Conservation (phyloP, 2,329 filamentous ascomycete species). For the Diplodia corticola region DNA sequence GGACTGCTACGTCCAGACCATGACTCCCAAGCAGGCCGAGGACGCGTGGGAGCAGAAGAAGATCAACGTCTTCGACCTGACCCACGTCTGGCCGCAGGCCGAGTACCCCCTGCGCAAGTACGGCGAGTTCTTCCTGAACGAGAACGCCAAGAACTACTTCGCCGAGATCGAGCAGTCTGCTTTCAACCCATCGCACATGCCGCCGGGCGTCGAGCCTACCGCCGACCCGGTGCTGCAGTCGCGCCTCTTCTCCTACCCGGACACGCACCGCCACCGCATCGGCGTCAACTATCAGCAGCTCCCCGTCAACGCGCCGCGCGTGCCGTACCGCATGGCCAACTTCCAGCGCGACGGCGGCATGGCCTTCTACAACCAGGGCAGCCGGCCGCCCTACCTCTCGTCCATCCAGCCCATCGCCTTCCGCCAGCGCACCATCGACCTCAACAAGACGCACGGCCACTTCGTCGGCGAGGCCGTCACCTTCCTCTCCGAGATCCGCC, state of each 20-base stretch:
- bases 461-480: conserved; percentile 52
- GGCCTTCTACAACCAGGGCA: conserved; percentile 66
- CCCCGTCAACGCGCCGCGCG: conserved; percentile 54
- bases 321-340: conserved; percentile 60
- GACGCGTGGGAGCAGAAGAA: conserved; percentile 54
- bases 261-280: conserved; percentile 61
- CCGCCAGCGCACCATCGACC: conserved; percentile 47
- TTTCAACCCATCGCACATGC: conserved; percentile 67
- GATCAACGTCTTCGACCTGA: conserved; percentile 58
- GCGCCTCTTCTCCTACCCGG: conserved; percentile 70
- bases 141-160: conserved; percentile 62
- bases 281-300: conserved; percentile 62
- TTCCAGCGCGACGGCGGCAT: conserved; percentile 74
- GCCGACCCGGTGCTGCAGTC: conserved; percentile 70
- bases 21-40: conserved; percentile 55
- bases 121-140: conserved; percentile 55
- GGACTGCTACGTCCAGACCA: conserved; percentile 54
- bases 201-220: conserved; percentile 67
- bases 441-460: conserved; percentile 53
- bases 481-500: conserved; percentile 54
- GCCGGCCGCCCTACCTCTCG: conserved; percentile 58
- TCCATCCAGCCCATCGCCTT: conserved; percentile 55
- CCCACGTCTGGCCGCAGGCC: conserved; percentile 56
- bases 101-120: conserved; percentile 56
- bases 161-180: conserved; percentile 69